Evolutionary conservation across 176 grass and related monocot species (phyloP).

Genomic region (Oryza glumipatula): DNA sequence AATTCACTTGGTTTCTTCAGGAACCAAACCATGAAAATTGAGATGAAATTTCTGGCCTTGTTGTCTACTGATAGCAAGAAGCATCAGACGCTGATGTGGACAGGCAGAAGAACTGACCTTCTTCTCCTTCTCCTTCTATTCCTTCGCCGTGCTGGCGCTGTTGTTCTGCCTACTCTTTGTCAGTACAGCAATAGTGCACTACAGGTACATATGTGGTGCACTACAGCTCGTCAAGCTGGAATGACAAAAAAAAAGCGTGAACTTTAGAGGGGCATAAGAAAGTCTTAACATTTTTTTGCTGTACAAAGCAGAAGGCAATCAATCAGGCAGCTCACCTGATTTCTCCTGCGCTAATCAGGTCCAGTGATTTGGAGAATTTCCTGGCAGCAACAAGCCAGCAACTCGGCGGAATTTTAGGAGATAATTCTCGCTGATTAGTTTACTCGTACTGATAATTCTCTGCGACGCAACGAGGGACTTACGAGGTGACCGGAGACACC

Average conservation of each 20-base stretch:
- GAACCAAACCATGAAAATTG: background rate
- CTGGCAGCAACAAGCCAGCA: background rate
- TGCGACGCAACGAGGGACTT: background rate
- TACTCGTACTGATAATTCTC: background rate
- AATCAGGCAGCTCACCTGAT: background rate
- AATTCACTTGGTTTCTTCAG: background rate
- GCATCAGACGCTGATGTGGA: background rate
- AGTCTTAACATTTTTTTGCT: background rate
- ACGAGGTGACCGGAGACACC: no score
- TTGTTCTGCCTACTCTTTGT: background rate
- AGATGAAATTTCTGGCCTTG: background rate
- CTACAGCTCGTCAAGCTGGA: background rate
- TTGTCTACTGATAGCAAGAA: background rate
- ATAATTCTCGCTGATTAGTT: background rate
- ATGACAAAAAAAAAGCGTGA: background rate
- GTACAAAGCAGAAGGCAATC: background rate
- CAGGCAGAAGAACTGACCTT: background rate
- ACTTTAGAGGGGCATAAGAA: background rate
- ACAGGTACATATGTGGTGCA: no score
- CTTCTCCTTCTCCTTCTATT: background rate
- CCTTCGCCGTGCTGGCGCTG: background rate
- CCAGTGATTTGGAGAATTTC: background rate
- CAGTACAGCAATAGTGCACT: no score
- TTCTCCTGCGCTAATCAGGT: background rate
- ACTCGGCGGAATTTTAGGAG: conserved; percentile 1